Percentiles rank a stretch among this genome's conserved stretches.
Conservation (phyloP, 1,284 basidiomycete genomes). For the Moesziomyces antarcticus region DNA sequence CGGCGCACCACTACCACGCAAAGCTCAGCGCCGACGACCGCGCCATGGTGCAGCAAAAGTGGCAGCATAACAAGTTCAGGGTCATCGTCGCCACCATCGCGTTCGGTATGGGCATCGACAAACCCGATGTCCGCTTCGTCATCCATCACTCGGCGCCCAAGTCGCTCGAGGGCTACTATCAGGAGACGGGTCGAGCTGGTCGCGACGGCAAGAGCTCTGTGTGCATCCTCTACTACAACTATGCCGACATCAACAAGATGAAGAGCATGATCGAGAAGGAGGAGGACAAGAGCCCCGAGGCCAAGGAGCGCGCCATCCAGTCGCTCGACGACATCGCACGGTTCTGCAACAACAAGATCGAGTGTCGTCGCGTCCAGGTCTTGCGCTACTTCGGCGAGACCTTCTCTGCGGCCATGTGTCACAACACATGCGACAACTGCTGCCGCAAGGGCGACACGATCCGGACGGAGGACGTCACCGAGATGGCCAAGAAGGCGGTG, state of each 20-base stretch:
- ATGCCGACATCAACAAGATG: conserved; percentile 72
- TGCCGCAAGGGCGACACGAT: conserved; percentile 37
- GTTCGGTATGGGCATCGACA: conserved; percentile 99
- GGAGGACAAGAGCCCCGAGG: conserved; percentile 71
- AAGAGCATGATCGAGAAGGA: conserved; percentile 74
- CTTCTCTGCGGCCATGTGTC: conserved; percentile 74
- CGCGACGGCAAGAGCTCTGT: conserved; percentile 75
- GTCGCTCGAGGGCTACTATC: conserved; percentile 79
- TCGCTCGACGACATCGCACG: conserved; percentile 75
- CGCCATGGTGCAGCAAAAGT: conserved; percentile 76
- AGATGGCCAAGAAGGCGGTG: conserved; percentile 72
- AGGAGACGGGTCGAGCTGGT: conserved; percentile 86
- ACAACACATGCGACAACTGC: conserved; percentile 81
- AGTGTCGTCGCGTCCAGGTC: conserved; percentile 87
- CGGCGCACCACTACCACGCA: conserved; percentile 88
- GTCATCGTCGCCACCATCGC: conserved; percentile 88
- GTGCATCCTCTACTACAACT: conserved; percentile 72
- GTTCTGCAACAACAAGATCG: conserved; percentile 83
- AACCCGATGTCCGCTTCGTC: conserved; percentile 82
- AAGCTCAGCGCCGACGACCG: conserved; percentile 78
- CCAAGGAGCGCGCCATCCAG: conserved; percentile 74
- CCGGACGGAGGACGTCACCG: conserved; percentile 72
- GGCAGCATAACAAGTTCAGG: conserved; percentile 79
- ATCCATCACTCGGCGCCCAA: conserved; percentile 79
- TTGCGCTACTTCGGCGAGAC: conserved; percentile 78